phyloP scores from a whole-genome alignment of 768 basidiomycete genomes.

The Leccinellum luteum region DNA sequence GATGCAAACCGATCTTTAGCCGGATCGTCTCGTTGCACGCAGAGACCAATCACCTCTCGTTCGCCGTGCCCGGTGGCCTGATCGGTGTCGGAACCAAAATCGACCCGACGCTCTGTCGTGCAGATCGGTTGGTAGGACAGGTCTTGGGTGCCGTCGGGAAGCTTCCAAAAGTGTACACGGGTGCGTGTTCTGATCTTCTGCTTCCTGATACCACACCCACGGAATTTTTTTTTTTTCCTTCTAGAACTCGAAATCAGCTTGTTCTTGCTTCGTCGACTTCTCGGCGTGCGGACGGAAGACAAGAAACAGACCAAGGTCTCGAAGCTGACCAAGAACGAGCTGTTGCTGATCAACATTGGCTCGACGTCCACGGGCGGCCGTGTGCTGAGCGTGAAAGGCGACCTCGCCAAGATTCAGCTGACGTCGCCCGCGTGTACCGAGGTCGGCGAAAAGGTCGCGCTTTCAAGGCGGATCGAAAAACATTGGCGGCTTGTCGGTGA shows the following conservation, averaged over 20 bases:
- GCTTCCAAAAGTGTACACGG: constrained; percentile 89
- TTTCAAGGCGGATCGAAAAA: constrained; percentile 94
- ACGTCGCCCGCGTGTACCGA: constrained; percentile 96
- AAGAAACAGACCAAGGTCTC: constrained; percentile 97
- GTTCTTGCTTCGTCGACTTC: constrained; percentile 90
- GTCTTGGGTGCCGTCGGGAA: constrained; percentile 94
- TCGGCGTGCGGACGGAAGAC: constrained; percentile 99
- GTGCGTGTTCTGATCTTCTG: constrained; percentile 33
- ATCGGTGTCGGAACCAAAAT: constrained; percentile 98
- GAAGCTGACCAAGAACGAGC: constrained; percentile 88
- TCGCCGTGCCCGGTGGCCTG: constrained; percentile 95
- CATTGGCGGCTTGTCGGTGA: constrained; percentile 95
- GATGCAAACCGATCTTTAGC: constrained; percentile 93
- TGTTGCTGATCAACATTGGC: constrained; percentile 95
- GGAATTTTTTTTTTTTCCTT: too few species aligned
- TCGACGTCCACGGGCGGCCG: constrained; percentile 97
- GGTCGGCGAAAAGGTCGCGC: constrained; percentile 95
- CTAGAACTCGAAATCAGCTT: constrained; percentile 87
- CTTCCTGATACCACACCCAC: too few species aligned
- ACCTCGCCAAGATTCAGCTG: constrained; percentile 90
- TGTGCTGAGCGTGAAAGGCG: constrained; percentile 90
- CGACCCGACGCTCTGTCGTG: constrained; percentile 94
- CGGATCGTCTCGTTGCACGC: constrained; percentile 89
- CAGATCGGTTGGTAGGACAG: constrained; percentile 95
- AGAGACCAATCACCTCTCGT: constrained; percentile 90